These are phyloP conservation scores for Alternaria sp. DNA, from an alignment of 2,329 filamentous ascomycete species.

Conservation along the genomic window DNA sequence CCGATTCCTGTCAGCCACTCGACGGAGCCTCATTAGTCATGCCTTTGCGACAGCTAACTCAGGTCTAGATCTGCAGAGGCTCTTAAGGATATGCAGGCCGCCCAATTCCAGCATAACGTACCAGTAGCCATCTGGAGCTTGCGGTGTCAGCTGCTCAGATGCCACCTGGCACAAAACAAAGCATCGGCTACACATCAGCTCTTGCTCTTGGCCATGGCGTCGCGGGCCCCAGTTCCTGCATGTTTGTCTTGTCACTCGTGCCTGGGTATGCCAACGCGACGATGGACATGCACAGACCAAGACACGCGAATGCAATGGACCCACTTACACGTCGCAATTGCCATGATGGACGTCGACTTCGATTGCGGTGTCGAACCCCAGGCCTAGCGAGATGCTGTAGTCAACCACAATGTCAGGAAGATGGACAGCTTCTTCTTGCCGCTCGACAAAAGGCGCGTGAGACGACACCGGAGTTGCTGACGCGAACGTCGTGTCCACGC, in stretches of 20 bases:
- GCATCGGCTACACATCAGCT: neutral
- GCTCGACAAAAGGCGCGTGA: neutral
- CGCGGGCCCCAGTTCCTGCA: neutral
- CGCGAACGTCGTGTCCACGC: neutral
- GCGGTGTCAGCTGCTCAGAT: neutral
- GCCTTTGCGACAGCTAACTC: neutral
- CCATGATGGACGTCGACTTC: neutral
- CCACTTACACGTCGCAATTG: neutral
- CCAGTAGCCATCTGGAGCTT: neutral
- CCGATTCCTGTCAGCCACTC: conserved; percentile 1
- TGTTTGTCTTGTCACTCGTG: neutral
- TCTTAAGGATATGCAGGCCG: neutral
- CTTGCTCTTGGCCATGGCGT: neutral
- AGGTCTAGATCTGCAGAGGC: neutral
- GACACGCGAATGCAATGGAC: neutral
- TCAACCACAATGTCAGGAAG: neutral
- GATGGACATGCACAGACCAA: neutral
- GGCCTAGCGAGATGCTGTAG: neutral
- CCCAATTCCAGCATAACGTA: neutral
- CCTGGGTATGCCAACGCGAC: neutral
- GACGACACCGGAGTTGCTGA: neutral
- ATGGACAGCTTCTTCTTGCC: neutral
- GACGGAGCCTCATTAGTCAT: conserved; percentile 10
- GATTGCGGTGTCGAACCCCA: neutral
- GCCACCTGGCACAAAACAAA: neutral